Conservation (phyloP, 345 rosid genomes). For the Salix purpurea region DNA sequence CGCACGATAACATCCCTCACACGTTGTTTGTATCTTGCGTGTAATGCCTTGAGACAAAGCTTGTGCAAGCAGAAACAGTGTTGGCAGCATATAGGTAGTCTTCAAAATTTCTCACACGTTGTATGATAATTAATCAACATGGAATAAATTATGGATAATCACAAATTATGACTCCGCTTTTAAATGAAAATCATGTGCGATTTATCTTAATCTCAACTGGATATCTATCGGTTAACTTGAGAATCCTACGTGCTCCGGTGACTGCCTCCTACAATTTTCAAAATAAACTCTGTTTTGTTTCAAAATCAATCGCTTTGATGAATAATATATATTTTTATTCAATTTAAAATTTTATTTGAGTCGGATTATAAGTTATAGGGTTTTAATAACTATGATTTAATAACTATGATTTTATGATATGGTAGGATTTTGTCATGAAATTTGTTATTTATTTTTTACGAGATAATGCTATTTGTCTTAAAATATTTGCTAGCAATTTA, state of each 20-base stretch:
- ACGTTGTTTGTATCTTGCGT: slow-evolving; percentile 46
- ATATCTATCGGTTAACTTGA: background rate
- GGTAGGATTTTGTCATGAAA: too few relatives aligned
- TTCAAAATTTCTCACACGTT: slow-evolving; percentile 31
- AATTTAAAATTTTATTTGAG: too few relatives aligned
- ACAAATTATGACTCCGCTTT: background rate
- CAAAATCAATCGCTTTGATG: too few relatives aligned
- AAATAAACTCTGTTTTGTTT: background rate
- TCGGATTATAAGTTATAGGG: too few relatives aligned
- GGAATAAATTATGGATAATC: background rate
- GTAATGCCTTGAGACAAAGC: slow-evolving; percentile 21
- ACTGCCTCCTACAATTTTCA: background rate
- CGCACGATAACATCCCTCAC: slow-evolving; percentile 39
- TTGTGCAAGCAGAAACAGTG: background rate
- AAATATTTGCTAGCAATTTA: background rate
- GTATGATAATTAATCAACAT: background rate
- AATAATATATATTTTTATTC: too few relatives aligned
- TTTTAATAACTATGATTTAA: too few relatives aligned
- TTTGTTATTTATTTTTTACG: too few relatives aligned
- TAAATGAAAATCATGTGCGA: background rate
- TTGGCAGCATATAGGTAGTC: background rate
- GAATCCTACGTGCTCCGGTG: background rate
- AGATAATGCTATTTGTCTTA: too few relatives aligned
- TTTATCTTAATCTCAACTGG: background rate
- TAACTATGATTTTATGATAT: too few relatives aligned